A percentile compares a stretch with the other conserved stretches of the same genome.
phyloP scores from a whole-genome alignment of 352 stramenopile genomes.

The Thalassiosira sp. region DNA sequence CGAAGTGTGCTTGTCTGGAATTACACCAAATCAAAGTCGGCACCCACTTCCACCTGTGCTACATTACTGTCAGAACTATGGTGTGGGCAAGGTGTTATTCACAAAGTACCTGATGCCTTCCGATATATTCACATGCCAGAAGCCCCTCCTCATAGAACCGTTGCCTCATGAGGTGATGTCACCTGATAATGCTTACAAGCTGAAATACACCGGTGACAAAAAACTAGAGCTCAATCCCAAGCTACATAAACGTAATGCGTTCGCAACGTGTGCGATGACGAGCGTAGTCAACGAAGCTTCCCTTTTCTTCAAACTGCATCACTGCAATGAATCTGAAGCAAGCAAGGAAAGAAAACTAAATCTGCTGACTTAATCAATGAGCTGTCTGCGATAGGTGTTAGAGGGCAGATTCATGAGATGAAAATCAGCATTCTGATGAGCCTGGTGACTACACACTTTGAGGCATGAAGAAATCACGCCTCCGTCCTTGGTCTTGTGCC shows the following conservation, averaged over 20 bases:
- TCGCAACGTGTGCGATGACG: conserved; percentile 51
- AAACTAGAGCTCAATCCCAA: conserved; percentile 28
- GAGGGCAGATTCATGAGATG: no score
- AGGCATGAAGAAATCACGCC: no score
- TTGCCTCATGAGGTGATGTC: conserved; percentile 42
- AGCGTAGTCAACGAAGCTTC: conserved; percentile 51
- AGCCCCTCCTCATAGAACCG: conserved; percentile 68
- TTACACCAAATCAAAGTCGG: conserved; percentile 28
- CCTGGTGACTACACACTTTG: no score
- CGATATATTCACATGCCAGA: conserved; percentile 71
- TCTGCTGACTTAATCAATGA: conserved; percentile 10
- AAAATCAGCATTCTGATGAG: no score
- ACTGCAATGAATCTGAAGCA: conserved; percentile 36
- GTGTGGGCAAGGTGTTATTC: conserved; percentile 67
- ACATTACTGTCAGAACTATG: conserved; percentile 81
- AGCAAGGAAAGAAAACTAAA: conserved; percentile 35
- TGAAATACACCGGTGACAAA: not conserved
- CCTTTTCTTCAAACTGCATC: conserved; percentile 55
- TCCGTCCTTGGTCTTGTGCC: no score
- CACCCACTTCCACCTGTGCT: conserved; percentile 61
- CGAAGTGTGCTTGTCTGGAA: conserved; percentile 50
- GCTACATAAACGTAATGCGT: conserved; percentile 41
- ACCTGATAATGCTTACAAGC: conserved; percentile 24
- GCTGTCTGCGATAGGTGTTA: no score
- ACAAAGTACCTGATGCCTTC: conserved; percentile 68